phyloP scores from a whole-genome alignment of 768 basidiomycete genomes.

The Suillus fuscotomentosus region DNA sequence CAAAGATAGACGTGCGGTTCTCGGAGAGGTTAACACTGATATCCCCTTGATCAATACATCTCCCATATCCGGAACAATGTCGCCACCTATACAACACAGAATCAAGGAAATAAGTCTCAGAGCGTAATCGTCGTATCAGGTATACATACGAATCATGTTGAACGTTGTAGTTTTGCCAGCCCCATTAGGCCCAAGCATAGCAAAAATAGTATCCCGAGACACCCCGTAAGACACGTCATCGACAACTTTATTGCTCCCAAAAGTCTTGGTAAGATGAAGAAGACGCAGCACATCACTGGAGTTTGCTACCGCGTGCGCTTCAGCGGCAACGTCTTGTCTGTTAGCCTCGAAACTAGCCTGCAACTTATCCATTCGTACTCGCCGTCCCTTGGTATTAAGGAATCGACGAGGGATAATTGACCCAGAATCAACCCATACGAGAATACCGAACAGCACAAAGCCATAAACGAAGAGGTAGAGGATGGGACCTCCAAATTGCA shows the following conservation, averaged over 20 bases:
- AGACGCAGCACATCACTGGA: constrained; percentile 48
- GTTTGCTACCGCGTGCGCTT: constrained; percentile 44
- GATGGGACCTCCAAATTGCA: constrained; percentile 73
- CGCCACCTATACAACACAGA: constrained; percentile 48
- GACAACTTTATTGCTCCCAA: constrained; percentile 55
- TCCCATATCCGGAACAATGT: constrained; percentile 63
- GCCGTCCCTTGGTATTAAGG: constrained; percentile 22
- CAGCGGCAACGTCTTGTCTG: constrained; percentile 53
- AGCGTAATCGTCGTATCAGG: not conserved
- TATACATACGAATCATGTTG: constrained; percentile 68
- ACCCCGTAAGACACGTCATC: constrained; percentile 75
- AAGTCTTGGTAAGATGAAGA: constrained; percentile 61
- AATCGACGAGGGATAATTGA: constrained; percentile 44
- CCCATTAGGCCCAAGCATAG: constrained; percentile 78
- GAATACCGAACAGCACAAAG: constrained; percentile 55
- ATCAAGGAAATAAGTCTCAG: not conserved
- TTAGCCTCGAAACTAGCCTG: constrained; percentile 15
- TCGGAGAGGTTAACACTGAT: constrained; percentile 65
- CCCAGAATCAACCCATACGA: constrained; percentile 75
- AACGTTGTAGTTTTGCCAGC: constrained; percentile 84
- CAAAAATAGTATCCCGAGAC: constrained; percentile 61
- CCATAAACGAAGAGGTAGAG: constrained; percentile 65
- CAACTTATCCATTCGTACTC: constrained; percentile 11
- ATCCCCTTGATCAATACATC: constrained; percentile 66
- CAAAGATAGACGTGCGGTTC: constrained; percentile 61